These are phyloP conservation scores for Penicillium canescens DNA, from an alignment of 495 filamentous ascomycete genomes.

Conservation along the genomic window DNA sequence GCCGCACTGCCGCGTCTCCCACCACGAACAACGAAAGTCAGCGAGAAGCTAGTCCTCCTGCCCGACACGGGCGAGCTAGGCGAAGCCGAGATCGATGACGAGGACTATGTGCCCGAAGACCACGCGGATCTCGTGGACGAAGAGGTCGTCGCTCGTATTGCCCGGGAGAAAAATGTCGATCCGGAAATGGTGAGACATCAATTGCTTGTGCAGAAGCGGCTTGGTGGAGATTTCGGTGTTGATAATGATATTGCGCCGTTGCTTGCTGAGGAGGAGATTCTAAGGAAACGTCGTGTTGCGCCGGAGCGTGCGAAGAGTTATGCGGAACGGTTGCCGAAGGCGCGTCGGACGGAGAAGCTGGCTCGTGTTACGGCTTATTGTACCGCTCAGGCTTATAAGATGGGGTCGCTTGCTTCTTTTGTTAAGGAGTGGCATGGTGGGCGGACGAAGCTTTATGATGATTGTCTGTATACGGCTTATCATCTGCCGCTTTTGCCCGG, in stretches of 20 bases:
- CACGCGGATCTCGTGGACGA: slow-evolving; percentile 52
- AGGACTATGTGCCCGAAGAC: slow-evolving; percentile 24
- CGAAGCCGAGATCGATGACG: slow-evolving; percentile 18
- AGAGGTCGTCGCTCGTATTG: slow-evolving; percentile 39
- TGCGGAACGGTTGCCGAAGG: slow-evolving; percentile 91
- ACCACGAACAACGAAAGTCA: slow-evolving; percentile 84
- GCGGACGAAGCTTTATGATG: slow-evolving; percentile 97
- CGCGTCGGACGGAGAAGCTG: slow-evolving; percentile 81
- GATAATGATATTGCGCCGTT: slow-evolving; percentile 71
- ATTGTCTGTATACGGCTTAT: slow-evolving; percentile 95
- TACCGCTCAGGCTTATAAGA: slow-evolving; percentile 89
- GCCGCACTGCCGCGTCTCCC: slow-evolving; percentile 75
- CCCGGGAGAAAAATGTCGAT: slow-evolving; percentile 38
- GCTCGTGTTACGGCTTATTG: slow-evolving; percentile 93
- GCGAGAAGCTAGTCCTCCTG: slow-evolving; percentile 92
- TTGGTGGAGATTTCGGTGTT: slow-evolving; percentile 50
- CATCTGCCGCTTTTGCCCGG: slow-evolving; percentile 87
- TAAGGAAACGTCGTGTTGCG: slow-evolving; percentile 58
- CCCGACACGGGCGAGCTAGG: slow-evolving; percentile 68
- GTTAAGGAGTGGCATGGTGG: slow-evolving; percentile 87
- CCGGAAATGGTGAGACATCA: slow-evolving; percentile 39
- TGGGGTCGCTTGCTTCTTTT: slow-evolving; percentile 83
- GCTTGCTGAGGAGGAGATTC: slow-evolving; percentile 74
- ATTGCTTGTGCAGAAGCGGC: slow-evolving; percentile 36
- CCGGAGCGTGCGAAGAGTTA: slow-evolving; percentile 82